Evolutionary conservation across 176 grass and related monocot genomes (phyloP).

Genomic region (Tillandsia leiboldiana): DNA sequence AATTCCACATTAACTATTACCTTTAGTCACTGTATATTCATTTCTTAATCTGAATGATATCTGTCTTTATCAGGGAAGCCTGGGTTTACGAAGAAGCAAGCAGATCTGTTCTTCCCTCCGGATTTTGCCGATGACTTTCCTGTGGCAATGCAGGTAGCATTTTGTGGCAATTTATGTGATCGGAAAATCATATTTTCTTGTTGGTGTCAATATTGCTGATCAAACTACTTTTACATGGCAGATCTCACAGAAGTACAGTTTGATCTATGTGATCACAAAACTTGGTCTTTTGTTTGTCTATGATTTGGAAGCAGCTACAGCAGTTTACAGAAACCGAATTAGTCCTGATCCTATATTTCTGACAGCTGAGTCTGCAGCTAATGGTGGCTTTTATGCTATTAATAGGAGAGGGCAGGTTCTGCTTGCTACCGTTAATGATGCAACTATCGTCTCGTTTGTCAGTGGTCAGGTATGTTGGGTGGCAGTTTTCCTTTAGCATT

Average conservation of each 20-base stretch:
- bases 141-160: conserved; percentile 83
- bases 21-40: background rate
- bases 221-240: conserved; percentile 22
- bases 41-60: conserved; percentile 7
- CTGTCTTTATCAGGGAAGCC: conserved; percentile 52
- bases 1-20: background rate
- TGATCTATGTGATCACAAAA: conserved; percentile 93
- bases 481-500: conserved; percentile 13
- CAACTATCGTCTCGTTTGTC: conserved; percentile 80
- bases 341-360: conserved; percentile 98
- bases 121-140: conserved; percentile 98
- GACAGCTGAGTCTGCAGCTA: conserved; percentile 67
- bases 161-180: too few species aligned
- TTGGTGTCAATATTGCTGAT: background rate
- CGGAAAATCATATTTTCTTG: background rate
- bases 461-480: conserved; percentile 66
- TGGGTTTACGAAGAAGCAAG: conserved; percentile 94
- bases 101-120: conserved; percentile 86
- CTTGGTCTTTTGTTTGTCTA: conserved; percentile 95
- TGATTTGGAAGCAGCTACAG: conserved; percentile 85
- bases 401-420: conserved; percentile 96
- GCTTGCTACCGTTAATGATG: conserved; percentile 91
- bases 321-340: conserved; percentile 98
- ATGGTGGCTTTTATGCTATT: conserved; percentile 94
- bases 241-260: conserved; percentile 95